A percentile compares a stretch with the other conserved stretches of the same genome.
Evolutionary conservation across 1,139 yeast genomes (phyloP).

Genomic region (Sugiyamaella pinicola): DNA sequence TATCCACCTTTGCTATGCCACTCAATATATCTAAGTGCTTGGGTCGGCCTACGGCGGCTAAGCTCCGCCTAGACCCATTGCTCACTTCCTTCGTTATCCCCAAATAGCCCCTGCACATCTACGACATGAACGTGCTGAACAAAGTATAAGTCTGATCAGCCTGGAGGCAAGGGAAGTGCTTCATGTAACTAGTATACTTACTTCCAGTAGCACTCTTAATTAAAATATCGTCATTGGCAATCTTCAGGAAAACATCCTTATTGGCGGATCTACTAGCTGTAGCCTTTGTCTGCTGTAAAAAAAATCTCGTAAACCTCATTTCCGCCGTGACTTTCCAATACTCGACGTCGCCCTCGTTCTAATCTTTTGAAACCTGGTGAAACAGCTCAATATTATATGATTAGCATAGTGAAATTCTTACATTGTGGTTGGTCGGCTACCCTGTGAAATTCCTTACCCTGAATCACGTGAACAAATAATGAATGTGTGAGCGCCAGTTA

Average conservation of each 20-base stretch:
- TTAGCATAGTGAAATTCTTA: conserved; percentile 9
- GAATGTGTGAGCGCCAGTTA: neutral
- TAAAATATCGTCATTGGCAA: conserved; percentile 54
- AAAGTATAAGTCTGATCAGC: no score
- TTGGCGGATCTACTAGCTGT: conserved; percentile 19
- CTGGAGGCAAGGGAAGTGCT: no score
- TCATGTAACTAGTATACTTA: conserved; percentile 25
- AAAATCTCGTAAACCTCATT: conserved; percentile 47
- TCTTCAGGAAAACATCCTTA: conserved; percentile 22
- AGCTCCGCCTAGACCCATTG: no score
- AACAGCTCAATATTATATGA: neutral
- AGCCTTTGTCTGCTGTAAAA: conserved; percentile 48
- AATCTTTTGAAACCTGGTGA: neutral
- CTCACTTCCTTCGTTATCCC: no score
- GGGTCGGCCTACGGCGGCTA: no score
- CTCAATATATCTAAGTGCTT: no score
- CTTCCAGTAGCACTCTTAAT: conserved; percentile 66
- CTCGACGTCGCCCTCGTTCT: conserved; percentile 4
- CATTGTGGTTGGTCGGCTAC: conserved; percentile 16
- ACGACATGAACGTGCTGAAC: no score
- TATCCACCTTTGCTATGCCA: no score
- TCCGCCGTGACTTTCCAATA: conserved; percentile 10
- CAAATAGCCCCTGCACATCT: neutral
- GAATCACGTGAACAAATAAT: conserved; percentile 8
- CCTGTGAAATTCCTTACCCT: neutral